Percentiles rank a stretch among this genome's conserved stretches.
Evolutionary conservation across 2,329 filamentous ascomycete species (phyloP).

Genomic region (Fusarium drepaniforme): DNA sequence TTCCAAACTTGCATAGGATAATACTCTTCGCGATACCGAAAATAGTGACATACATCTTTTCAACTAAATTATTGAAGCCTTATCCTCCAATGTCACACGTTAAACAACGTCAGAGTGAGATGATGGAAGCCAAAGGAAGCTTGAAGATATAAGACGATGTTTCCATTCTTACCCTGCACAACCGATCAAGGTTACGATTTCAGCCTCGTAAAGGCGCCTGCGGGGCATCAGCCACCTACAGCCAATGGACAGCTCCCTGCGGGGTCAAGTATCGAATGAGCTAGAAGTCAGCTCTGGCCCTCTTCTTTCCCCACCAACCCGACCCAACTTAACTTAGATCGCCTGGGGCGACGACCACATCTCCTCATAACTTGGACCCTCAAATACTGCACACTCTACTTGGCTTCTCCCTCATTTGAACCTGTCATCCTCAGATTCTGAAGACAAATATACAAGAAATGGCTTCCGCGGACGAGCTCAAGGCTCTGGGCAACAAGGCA

Average conservation of each 20-base stretch:
- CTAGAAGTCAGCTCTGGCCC: slow-evolving; percentile 54
- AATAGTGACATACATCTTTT: not conserved
- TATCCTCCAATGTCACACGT: not conserved
- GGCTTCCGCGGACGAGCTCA: slow-evolving; percentile 82
- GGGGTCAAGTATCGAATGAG: slow-evolving; percentile 55
- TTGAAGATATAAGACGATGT: slow-evolving; percentile 18
- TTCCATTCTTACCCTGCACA: slow-evolving; percentile 32
- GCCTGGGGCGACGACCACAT: slow-evolving; percentile 37
- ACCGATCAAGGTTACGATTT: slow-evolving; percentile 1
- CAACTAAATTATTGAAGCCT: not conserved
- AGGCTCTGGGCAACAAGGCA: slow-evolving; percentile 98
- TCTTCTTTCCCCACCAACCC: slow-evolving; percentile 47
- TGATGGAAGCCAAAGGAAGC: slow-evolving; percentile 14
- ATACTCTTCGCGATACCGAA: not conserved
- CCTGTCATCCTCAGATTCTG: slow-evolving; percentile 23
- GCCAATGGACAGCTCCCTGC: slow-evolving; percentile 48
- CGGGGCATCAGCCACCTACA: slow-evolving; percentile 28
- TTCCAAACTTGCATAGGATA: not conserved
- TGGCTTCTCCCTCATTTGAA: slow-evolving; percentile 17
- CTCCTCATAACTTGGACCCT: slow-evolving; percentile 36
- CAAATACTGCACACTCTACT: slow-evolving; percentile 26
- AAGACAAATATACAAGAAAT: slow-evolving; percentile 50
- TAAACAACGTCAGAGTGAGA: not conserved
- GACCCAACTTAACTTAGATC: slow-evolving; percentile 30
- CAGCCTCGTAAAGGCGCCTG: slow-evolving; percentile 30